Base-by-base conservation (phyloP, 2,329 filamentous ascomycete genomes). In the Aspergillus fumigatus region DNA sequence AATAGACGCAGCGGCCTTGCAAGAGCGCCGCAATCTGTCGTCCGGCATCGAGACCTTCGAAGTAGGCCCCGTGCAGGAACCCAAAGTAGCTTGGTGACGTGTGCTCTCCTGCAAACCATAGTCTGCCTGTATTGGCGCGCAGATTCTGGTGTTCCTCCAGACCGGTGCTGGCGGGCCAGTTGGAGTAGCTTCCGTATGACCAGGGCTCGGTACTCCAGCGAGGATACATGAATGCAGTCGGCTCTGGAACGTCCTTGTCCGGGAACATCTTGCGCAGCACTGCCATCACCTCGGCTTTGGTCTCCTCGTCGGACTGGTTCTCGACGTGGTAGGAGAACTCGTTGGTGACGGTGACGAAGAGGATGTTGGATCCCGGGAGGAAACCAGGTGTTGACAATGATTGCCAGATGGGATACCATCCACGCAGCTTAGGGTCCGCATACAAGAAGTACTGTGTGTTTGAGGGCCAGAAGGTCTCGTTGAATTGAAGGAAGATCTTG, bases 401-500 rank as follows among this genome's bases (percentile, higher is more conserved):
- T 65, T 90, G 86, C 75, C 82, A 89, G 7, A 88, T 73, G 0
- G 87, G 83, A 58, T 82, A 84, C 67, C 80, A 81, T 19, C 81
- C 81, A 8, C 81, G 76, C 3, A 67, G 70, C 3, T 69, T 67
- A 0, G 79, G 78, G 41, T 77, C 73, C 0, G 81, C 80, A 59
- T 83, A 83, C n/a, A 83, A 73, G 60, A 80, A 77, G 62, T 78
- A 84, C 54, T 84, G 79, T 0, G 77, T 81, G 43, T 79, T 72
- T 0, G 72, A 65, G 62, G 80, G 79, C 87, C 87, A 89, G 70
- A 89, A 90, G 0, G 84, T 82, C 54, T 85, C 76, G 58, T 85
- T 75, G 71, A 89, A 89, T 59, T 88, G 86, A 58, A 87, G 74
- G 72, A 89, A 89, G 59, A 89, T 83, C 67, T 90, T 90, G 52